Evolutionary conservation across 139 green algal genomes (phyloP), one percentile per base, ranked within the genome.

Genomic region (Closterium sp.): DNA sequence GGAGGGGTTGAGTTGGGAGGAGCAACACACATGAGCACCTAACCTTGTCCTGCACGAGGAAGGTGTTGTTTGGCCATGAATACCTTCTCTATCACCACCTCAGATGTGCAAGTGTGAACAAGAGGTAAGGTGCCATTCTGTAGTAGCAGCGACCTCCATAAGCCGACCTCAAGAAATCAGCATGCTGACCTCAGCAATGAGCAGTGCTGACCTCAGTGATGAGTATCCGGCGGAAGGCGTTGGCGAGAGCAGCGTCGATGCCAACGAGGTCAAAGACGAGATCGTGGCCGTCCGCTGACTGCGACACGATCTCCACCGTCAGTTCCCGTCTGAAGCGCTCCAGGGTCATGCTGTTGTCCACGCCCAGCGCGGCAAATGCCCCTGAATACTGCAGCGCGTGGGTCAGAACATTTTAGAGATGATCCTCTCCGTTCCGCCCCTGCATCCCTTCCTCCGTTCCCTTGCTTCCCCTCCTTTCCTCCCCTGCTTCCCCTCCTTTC

Each of bases 191-290:
- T 38, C 32, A 38, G 32, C 32, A 38, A 38, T 3, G 32, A 38
- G 32, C 32, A n/a, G 32, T 38, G 32, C 32, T 38, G 32, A 38
- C 32, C 32, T 99, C 98, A 1, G 97, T 93, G 27, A 99, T 98
- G 31, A 99, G 96, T 89, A 99, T 99, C 22, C 98, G 95, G 2
- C 98, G 95, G 85, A 99, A 95, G 4, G 98, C 97, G 93, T 99
- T 99, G 85, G 97, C 98, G 73, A 99, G 96, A 30, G 97, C 94
- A 1, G 97, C 94, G 92, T 98, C 96, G 17, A 97, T 93, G n/a
- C 97, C 97, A 9, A 98, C 96, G 87, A 99, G 95, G 92, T 99
- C 98, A 92, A 99, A 99, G 93, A 97, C 96, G 93, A 99, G 96
- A 31, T 90, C 91, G 32, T 38, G 32, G 32, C 32, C 32, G 50